Evolutionary conservation across 352 stramenopile species (phyloP), one percentile per base, ranked within the genome.

Genomic region (Halophytophthora batemanensis): DNA sequence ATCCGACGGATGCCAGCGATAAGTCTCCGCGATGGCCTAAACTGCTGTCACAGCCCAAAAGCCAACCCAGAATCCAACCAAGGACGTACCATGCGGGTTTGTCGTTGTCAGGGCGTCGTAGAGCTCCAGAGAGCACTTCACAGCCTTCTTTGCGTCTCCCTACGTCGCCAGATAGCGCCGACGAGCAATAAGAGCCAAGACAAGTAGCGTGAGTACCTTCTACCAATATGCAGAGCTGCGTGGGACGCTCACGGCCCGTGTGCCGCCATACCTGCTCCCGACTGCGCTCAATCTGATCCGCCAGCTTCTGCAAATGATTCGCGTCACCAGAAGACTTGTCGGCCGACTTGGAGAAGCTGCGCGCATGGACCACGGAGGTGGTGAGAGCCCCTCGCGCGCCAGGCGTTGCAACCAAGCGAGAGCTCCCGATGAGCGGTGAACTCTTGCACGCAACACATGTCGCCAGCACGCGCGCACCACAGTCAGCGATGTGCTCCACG

Each of bases 81-180:
- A 19, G 15, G 6, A n/a, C 23, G 41, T 50, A 64, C 60, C 60
- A 64, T 46, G 60, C 18, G 45, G 49, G 1, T 49, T 42, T 17
- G 45, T 54, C 35, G 45, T 43, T 19, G 60, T 68, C 17, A 68
- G 40, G 19, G 61, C 8, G 6, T 56, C 60, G n/a, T 61, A 64
- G 23, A 68, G 54, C 25, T 64, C 33, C 36, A 64, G 39, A 22
- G 46, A 57, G 15, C 56, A 45, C 50, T 61, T 1, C 25, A 68
- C 23, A 6, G 64, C 60, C 10, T 10, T 34, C 29, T 64, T 36
- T 15, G 28, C 29, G 28, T 64, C 37, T 12, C 17, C 36, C 59
- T 66, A 51, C 17, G 2, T 21, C 34, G 33, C 6, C 36, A 36
- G 8, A 45, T n/a, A n/a, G n/a, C n/a, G n/a, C n/a, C n/a, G n/a